Conservation (phyloP, 1,284 basidiomycete species). For the Inonotus obliquus region DNA sequence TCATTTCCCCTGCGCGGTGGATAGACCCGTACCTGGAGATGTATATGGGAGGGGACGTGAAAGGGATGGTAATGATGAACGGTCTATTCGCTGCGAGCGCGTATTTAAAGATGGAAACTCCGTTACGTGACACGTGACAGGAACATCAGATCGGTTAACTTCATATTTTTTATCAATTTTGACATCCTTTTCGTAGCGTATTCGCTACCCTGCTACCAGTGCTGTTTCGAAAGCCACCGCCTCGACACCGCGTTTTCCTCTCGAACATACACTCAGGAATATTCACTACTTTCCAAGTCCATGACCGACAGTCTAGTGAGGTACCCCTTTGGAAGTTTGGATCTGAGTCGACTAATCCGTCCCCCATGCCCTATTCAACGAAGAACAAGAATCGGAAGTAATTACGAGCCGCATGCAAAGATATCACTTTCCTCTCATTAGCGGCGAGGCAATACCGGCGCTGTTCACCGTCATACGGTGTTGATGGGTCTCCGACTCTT, state of each 20-base stretch:
- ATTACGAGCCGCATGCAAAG: not conserved
- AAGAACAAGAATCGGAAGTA: not conserved
- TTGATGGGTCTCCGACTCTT: not conserved
- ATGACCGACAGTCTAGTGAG: not conserved
- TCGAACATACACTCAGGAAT: not conserved
- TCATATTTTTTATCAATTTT: not conserved
- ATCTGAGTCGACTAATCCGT: not conserved
- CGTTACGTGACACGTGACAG: slow-evolving; percentile 4
- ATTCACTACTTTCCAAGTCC: not conserved
- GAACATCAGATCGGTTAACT: not conserved
- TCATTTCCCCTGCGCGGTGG: not conserved
- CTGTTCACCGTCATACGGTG: not conserved
- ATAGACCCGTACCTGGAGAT: not conserved
- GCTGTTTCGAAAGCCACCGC: not conserved
- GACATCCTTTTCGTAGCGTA: not conserved
- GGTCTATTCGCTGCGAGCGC: not conserved
- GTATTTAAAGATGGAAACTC: not conserved
- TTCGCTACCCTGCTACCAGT: not conserved
- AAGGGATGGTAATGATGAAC: not conserved
- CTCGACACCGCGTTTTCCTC: not conserved
- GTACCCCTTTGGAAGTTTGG: too few species aligned
- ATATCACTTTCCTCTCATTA: not conserved
- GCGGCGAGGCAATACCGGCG: not conserved
- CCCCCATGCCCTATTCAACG: not conserved
- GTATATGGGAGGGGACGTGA: not conserved